These are phyloP conservation scores for Penicillium pancosmium DNA, from an alignment of 495 filamentous ascomycete genomes.

Conservation along the genomic window DNA sequence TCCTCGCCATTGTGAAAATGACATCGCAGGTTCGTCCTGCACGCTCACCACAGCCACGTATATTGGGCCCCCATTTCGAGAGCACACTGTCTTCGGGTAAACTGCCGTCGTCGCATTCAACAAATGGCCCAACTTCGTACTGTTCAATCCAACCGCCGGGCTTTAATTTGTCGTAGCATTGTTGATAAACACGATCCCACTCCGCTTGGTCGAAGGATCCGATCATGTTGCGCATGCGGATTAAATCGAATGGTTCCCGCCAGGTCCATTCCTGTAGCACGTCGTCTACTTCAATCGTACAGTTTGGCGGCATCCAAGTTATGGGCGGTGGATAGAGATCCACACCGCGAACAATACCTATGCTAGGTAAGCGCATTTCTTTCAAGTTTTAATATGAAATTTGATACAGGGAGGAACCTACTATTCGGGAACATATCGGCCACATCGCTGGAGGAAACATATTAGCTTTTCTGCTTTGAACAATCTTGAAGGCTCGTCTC, in stretches of 20 bases:
- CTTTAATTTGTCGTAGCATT: constrained; percentile 31
- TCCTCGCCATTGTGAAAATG: constrained; percentile 21
- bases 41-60: constrained; percentile 20
- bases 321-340: constrained; percentile 27
- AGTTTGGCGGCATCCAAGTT: constrained; percentile 37
- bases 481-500: no score
- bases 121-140: constrained; percentile 46
- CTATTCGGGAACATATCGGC: constrained; percentile 27
- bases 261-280: constrained; percentile 33
- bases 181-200: constrained; percentile 31
- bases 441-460: constrained; percentile 20
- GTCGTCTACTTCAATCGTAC: constrained; percentile 34
- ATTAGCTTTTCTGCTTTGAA: constrained; percentile 4
- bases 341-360: constrained; percentile 26
- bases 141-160: constrained; percentile 60
- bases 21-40: constrained; percentile 19
- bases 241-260: constrained; percentile 32
- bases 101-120: constrained; percentile 48
- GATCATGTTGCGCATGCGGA: constrained; percentile 32
- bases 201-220: constrained; percentile 25
- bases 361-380: constrained; percentile 1
- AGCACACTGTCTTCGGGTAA: constrained; percentile 34
- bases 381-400: not conserved
- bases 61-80: constrained; percentile 18
- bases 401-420: not conserved